Conservation (phyloP, 345 rosid species). For the Salix caprea region DNA sequence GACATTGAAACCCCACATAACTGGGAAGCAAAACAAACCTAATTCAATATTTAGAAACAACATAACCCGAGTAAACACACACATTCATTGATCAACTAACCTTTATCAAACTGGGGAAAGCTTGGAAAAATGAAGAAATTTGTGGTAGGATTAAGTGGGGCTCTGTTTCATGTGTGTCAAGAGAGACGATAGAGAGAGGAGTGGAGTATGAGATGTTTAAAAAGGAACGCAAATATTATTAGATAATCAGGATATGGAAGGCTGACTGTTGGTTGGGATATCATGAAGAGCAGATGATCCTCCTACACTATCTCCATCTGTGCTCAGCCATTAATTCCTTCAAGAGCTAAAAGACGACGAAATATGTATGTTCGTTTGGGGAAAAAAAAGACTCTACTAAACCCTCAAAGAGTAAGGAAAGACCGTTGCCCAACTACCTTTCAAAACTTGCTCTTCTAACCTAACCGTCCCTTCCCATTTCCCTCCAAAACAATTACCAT, state of each 20-base stretch:
- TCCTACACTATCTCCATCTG: not conserved
- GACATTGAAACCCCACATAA: no score
- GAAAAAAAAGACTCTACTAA: not conserved
- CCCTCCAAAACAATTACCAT: not conserved
- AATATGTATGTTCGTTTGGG: no score
- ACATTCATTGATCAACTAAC: no score
- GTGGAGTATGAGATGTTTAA: not conserved
- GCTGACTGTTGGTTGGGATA: slow-evolving; percentile 17
- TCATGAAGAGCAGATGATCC: not conserved
- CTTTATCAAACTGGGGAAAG: no score
- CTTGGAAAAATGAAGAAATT: no score
- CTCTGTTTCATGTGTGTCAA: not conserved
- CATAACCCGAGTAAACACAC: no score
- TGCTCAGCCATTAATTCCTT: not conserved
- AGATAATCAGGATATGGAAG: not conserved
- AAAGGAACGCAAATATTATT: not conserved
- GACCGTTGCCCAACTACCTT: slow-evolving; percentile 9
- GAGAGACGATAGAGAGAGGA: not conserved
- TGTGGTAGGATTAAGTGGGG: no score
- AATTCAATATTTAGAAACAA: no score
- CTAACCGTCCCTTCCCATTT: slow-evolving; percentile 1
- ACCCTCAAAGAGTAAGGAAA: not conserved
- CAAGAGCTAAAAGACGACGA: not conserved
- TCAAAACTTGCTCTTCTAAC: slow-evolving; percentile 14
- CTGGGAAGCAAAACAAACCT: no score